phyloP scores from a whole-genome alignment of 768 basidiomycete species.

The Termitomyces sp. region DNA sequence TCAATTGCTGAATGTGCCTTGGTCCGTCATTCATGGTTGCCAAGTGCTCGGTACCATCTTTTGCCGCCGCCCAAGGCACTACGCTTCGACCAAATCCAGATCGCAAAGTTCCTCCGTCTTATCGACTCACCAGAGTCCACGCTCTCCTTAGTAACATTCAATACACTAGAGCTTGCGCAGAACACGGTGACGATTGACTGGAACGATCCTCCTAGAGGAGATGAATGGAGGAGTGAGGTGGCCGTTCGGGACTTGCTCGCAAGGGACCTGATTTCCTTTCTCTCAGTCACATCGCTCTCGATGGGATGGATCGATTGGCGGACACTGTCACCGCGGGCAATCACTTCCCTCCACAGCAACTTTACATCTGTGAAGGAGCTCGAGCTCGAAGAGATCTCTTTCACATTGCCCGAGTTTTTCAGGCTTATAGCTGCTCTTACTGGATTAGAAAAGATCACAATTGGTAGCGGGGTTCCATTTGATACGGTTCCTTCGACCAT shows the following conservation, averaged over 20 bases:
- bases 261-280: background rate
- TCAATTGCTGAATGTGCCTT: background rate
- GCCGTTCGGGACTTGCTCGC: background rate
- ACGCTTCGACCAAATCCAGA: background rate
- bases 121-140: background rate
- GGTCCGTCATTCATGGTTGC: background rate
- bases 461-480: too few relatives aligned
- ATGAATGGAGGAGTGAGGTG: too few relatives aligned
- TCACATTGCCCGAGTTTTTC: background rate
- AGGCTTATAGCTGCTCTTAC: background rate
- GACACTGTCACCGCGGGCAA: background rate
- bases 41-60: background rate
- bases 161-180: background rate
- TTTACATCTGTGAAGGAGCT: background rate
- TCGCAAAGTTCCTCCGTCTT: background rate
- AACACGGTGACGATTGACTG: too few relatives aligned
- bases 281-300: background rate
- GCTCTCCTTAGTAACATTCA: background rate
- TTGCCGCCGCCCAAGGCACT: background rate
- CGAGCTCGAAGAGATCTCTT: background rate
- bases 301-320: background rate
- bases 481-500: too few relatives aligned
- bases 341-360: background rate
- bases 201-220: too few relatives aligned
- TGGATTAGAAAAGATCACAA: background rate